Base-by-base conservation (phyloP, 495 filamentous ascomycete species). In the Gamarada debralockiae region DNA sequence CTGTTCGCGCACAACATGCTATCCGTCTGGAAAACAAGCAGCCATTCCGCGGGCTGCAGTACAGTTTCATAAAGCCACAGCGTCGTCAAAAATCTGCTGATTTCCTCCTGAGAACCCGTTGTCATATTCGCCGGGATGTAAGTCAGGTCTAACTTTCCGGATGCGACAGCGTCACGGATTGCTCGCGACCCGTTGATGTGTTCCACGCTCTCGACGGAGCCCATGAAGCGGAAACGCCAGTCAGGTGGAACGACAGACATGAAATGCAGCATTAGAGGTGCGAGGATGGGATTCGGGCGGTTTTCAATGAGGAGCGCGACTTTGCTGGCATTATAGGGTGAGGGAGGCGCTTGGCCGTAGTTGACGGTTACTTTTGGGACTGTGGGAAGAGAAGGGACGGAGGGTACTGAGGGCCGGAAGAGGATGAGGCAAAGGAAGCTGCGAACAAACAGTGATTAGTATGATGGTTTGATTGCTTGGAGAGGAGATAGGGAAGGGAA, bases 211-310 rank as follows among this genome's bases (percentile, higher is more conserved):
- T 66, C 65, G 8, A 53, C 9, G 12, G 67, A 70, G 37, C 74
- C 74, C 67, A 76, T 73, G 66, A 77, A 78, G 24, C 69, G 65
- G 63, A 78, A 77, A n/a, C 68, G 69, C 74, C 75, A 78, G 60
- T 77, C 74, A 14, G 74, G 67, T 3, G 75, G 75, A 0, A 77
- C 73, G 23, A 78, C 73, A 8, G 68, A 57, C 48, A 75, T 76
- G 61, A 77, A 74, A 59, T 78, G 74, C 0, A 77, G 66, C 56
- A 76, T 69, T 4, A 75, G 55, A 0, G 74, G 74, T 0, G 73
- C 70, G 12, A 77, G 69, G 51, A 69, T 65, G 0, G 72, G 58
- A 15, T 66, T 61, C 0, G 67, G 57, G 4, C 75, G 70, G 64
- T 74, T 71, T 49, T 78, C 75, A 53, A 78, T 71, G 1, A 78